phyloP scores from a whole-genome alignment of 768 basidiomycete genomes.

The Boletales sp. region DNA sequence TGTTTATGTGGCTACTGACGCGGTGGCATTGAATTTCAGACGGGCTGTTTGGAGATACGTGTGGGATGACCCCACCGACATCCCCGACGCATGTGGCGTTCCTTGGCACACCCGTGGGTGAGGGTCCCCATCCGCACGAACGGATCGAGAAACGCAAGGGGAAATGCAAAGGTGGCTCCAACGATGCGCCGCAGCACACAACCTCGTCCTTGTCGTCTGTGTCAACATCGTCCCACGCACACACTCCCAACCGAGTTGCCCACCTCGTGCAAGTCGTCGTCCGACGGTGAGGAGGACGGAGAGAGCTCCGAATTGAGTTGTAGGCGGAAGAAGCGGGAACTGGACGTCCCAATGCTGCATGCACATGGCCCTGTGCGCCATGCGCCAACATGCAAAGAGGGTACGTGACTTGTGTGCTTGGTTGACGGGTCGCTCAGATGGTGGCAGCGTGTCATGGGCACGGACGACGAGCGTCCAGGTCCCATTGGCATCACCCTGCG shows the following conservation, averaged over 20 bases:
- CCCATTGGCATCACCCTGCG: slow-evolving; percentile 5
- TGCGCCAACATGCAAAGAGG: slow-evolving; percentile 8
- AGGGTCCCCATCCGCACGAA: slow-evolving; percentile 1
- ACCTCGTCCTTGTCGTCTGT: slow-evolving; percentile 11
- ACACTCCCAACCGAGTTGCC: slow-evolving; percentile 1
- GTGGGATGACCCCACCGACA: slow-evolving; percentile 19
- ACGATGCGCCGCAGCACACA: not conserved
- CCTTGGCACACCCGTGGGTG: not conserved
- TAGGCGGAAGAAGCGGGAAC: slow-evolving; percentile 16
- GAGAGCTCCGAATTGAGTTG: slow-evolving; percentile 11
- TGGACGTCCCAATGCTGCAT: slow-evolving; percentile 7
- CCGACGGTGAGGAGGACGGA: slow-evolving; percentile 10
- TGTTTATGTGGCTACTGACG: slow-evolving; percentile 33
- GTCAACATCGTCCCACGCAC: not conserved
- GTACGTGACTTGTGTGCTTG: slow-evolving; percentile 4
- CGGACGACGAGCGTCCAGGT: slow-evolving; percentile 9
- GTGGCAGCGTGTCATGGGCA: slow-evolving; percentile 4
- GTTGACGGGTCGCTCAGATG: no score
- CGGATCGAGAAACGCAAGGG: slow-evolving; percentile 16
- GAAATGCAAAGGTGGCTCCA: not conserved
- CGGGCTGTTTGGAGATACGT: slow-evolving; percentile 20
- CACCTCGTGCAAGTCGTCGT: slow-evolving; percentile 8
- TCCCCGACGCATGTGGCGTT: slow-evolving; percentile 1
- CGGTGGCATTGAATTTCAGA: slow-evolving; percentile 28
- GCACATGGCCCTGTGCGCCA: not conserved